These are phyloP conservation scores for Penicillium sp. DNA, from an alignment of 2,329 filamentous ascomycete species.

Conservation along the genomic window DNA sequence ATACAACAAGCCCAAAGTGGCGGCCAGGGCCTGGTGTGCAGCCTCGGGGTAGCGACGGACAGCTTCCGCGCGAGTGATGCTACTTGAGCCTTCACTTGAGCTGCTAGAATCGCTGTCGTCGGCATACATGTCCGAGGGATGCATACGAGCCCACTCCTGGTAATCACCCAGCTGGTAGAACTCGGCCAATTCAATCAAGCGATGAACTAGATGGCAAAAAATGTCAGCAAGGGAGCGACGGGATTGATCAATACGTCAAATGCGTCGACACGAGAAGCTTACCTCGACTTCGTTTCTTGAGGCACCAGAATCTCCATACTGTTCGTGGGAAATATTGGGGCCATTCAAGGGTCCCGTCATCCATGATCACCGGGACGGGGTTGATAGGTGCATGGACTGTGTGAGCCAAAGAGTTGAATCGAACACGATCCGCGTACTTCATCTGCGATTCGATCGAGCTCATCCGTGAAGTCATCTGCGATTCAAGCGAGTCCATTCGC, in stretches of 20 bases:
- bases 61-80: constrained; percentile 32
- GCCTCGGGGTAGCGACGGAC: constrained; percentile 33
- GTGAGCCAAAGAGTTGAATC: constrained; percentile 37
- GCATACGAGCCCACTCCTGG: constrained; percentile 35
- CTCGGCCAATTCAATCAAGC: constrained; percentile 34
- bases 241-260: neutral
- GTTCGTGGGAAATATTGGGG: constrained; percentile 36
- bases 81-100: constrained; percentile 32
- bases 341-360: constrained; percentile 32
- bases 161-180: constrained; percentile 38
- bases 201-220: constrained; percentile 27
- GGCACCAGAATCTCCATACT: constrained; percentile 39
- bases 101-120: constrained; percentile 37
- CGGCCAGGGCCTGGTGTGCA: constrained; percentile 37
- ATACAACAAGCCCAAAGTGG: constrained; percentile 36
- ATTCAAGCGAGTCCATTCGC: constrained; percentile 21
- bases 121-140: constrained; percentile 25
- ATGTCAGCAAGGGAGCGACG: constrained; percentile 6
- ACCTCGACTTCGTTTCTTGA: constrained; percentile 38
- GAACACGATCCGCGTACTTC: constrained; percentile 29
- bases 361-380: constrained; percentile 30
- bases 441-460: constrained; percentile 23
- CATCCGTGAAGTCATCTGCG: constrained; percentile 9
- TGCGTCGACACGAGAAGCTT: constrained; percentile 15
- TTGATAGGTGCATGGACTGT: constrained; percentile 35